A percentile compares a stretch with the other conserved stretches of the same genome.
Evolutionary conservation across 768 basidiomycete genomes (phyloP).

Genomic region (Trametes cinnabarina): DNA sequence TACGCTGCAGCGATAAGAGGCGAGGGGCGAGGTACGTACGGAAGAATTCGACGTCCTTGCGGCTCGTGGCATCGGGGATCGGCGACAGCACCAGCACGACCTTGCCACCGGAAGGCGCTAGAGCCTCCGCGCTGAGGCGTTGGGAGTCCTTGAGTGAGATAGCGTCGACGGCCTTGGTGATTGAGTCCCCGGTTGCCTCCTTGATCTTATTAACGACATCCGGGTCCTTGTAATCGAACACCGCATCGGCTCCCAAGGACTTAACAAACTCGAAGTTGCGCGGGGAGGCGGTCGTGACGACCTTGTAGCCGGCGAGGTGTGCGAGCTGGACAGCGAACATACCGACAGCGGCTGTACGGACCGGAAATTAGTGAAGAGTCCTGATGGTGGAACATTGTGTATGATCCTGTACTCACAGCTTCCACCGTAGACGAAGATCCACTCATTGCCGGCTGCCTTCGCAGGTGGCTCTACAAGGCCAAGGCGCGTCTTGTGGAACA

Average conservation of each 20-base stretch:
- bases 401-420: conserved; percentile 5
- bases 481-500: conserved; percentile 21
- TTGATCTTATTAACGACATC: conserved; percentile 29
- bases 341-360: conserved; percentile 27
- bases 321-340: conserved; percentile 41
- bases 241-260: conserved; percentile 41
- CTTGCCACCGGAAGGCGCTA: conserved; percentile 3
- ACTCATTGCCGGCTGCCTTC: conserved; percentile 11
- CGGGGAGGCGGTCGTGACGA: conserved; percentile 44
- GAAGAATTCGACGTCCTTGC: conserved; percentile 18
- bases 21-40: conserved; percentile 7
- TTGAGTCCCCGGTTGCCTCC: conserved; percentile 23
- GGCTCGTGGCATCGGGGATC: conserved; percentile 2
- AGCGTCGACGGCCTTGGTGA: conserved; percentile 31
- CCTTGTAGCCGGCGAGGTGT: conserved; percentile 41
- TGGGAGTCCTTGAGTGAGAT: conserved; percentile 27
- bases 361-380: background rate
- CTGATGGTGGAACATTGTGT: no score
- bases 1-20: no score
- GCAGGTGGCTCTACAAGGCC: conserved; percentile 20
- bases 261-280: conserved; percentile 37
- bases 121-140: conserved; percentile 5
- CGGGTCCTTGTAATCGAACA: conserved; percentile 39
- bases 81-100: conserved; percentile 8
- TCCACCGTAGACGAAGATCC: conserved; percentile 24